Base-by-base conservation (phyloP, 371 early-diverging fungal genomes). In the Mucor ambiguus region DNA sequence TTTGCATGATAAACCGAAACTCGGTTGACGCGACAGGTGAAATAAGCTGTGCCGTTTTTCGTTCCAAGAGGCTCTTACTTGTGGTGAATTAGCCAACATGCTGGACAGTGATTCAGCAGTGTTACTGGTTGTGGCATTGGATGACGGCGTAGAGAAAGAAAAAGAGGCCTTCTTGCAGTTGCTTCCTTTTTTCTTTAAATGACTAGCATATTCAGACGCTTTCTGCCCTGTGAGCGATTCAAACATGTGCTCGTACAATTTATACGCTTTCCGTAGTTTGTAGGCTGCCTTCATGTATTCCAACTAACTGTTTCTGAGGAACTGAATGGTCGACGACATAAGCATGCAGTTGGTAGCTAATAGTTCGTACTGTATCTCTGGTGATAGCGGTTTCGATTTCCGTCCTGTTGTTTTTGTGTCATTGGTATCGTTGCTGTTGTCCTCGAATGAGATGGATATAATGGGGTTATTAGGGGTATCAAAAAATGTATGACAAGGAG, bases 211-310 rank as follows among this genome's bases (percentile, higher is more conserved):
- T 29, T 80, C 79, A 7, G 69, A 69, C 20, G 80, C 72, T n/a
- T 76, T 78, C 67, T 77, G 73, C 4, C 79, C 79, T 5, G 77
- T 79, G 1, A 80, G 32, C 2, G 64, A 52, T 61, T 78, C 78
- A 73, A 83, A 83, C 73, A 83, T 68, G 16, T 77, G 75, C 52
- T 83, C 83, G 49, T 80, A 83, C 70, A 75, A 68, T 56, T 77
- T 80, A 60, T 83, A 83, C 0, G 83, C 71, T 59, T 83, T 83
- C 7, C 83, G 70, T 38, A 83, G 46, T 61, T 77, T 74, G 48
- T 83, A 83, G 2, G 83, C 76, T 0, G 77, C 83, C 35, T 75
- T 78, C 83, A 83, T 80, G 37, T 83, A 80, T 37, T 83, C 83
- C 32, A 83, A 43, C 83, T 80, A 83, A 44, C 74, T 78, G 35